These are phyloP conservation scores for Trypanosoma platydactyli DNA, from an alignment of 208 protist species.

Conservation along the genomic window DNA sequence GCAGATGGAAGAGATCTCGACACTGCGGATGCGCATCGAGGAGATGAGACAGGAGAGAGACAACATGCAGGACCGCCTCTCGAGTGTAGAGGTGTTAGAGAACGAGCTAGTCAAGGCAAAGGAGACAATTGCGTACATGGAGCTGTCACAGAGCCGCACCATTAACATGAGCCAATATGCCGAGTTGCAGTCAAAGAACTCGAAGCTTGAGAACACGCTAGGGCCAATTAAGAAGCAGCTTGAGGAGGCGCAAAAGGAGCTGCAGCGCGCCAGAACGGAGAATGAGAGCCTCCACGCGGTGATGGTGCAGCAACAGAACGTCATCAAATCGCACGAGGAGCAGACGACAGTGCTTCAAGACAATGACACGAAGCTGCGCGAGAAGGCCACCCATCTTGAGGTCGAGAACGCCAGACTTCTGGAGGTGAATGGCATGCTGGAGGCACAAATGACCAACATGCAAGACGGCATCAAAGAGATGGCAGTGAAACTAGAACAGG, in stretches of 20 bases:
- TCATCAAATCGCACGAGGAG: constrained; percentile 67
- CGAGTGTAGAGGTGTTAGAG: constrained; percentile 58
- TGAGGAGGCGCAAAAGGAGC: constrained; percentile 65
- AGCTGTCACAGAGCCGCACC: constrained; percentile 68
- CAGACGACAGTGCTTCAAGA: constrained; percentile 42
- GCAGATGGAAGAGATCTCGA: constrained; percentile 45
- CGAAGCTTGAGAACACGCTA: constrained; percentile 71
- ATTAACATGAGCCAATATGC: constrained; percentile 88
- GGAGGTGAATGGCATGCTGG: constrained; percentile 66
- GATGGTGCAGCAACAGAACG: constrained; percentile 53
- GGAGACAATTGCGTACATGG: constrained; percentile 89
- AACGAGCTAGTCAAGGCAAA: constrained; percentile 82
- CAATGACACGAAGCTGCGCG: constrained; percentile 64
- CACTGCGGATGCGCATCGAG: constrained; percentile 45
- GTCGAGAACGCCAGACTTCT: constrained; percentile 65
- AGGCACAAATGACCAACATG: constrained; percentile 83
- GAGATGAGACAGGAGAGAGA: constrained; percentile 50
- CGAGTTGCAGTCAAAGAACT: constrained; percentile 64
- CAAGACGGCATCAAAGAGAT: constrained; percentile 85
- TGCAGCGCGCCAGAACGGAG: constrained; percentile 55
- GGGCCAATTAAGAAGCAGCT: constrained; percentile 66
- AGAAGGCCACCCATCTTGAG: constrained; percentile 41
- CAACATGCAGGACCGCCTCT: constrained; percentile 59
- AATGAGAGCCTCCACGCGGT: constrained; percentile 69
- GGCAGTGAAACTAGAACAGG: constrained; percentile 74